Base-by-base conservation (phyloP, 2,329 filamentous ascomycete species). In the Curvularia lunata region DNA sequence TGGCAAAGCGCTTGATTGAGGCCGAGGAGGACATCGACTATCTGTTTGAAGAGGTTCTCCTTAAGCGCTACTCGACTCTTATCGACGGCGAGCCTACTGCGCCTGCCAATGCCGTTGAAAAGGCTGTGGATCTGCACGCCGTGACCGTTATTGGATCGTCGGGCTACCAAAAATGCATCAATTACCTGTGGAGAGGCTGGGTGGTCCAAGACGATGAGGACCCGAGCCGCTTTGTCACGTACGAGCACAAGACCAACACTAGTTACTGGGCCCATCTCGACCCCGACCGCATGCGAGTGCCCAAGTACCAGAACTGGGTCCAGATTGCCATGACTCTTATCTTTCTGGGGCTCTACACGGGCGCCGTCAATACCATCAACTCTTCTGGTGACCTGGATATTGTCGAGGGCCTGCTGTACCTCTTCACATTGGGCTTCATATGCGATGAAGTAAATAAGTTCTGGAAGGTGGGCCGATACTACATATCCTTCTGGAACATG, bases 401-500 rank as follows among this genome's bases (percentile, higher is more conserved):
- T 9, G 88, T 94, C 7, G 95, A 99, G 75, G 85, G 89, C 0
- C 79, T 95, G 16, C 83, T 99, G 10, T 99, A 99, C 72, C 74
- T 94, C 62, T 97, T 99, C 80, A 98, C 95, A 0, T 76, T 94
- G 4, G 93, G 92, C 21, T 99, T 96, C 76, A 85, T 97, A 30
- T 92, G 88, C 68, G 94, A 99, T 73, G 95, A 98, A 73, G 65
- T 88, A 0, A 81, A 88, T 72, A 99, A 99, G 77, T 86, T 97
- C 67, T 97, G 91, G 86, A 99, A 99, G 75, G 91, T 97, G 13
- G 95, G 95, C 9, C 86, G 90, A 61, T 90, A 90, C 69, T 98
- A 98, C 71, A 83, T 99, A 54, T 89, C 91, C 19, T 99, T 99
- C 76, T 98, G 95, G 95, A 97, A 97, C 70, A 91, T 91, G 23